Evolutionary conservation across 768 basidiomycete genomes (phyloP).

Genomic region (Clavulina sp.): DNA sequence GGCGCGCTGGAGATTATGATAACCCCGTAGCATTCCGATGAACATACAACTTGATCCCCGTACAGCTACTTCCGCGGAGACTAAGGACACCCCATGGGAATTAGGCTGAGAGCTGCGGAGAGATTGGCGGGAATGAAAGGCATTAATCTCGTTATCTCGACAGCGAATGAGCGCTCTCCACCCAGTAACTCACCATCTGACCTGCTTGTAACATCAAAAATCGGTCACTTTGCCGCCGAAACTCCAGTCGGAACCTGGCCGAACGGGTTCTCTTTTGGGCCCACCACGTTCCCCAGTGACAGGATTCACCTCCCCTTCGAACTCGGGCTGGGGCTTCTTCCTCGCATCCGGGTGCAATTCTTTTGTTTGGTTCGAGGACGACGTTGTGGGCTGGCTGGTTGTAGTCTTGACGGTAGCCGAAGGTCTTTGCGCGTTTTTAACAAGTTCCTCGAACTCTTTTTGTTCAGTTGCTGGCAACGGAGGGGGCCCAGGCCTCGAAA

Average conservation of each 20-base stretch:
- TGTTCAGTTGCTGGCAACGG: conserved; percentile 60
- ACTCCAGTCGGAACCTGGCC: conserved; percentile 79
- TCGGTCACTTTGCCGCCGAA: conserved; percentile 79
- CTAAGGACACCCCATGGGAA: no score
- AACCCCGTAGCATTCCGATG: no score
- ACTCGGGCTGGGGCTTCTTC: conserved; percentile 39
- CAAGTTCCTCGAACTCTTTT: conserved; percentile 73
- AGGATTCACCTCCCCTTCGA: conserved; percentile 69
- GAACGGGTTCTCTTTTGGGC: conserved; percentile 74
- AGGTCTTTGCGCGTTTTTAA: conserved; percentile 24
- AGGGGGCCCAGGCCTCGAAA: conserved; percentile 41
- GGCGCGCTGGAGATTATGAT: no score
- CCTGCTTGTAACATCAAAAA: no score
- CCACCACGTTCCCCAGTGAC: conserved; percentile 71
- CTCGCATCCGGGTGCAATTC: conserved; percentile 52
- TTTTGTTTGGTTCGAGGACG: no score
- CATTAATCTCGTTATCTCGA: no score
- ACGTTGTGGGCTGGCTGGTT: conserved; percentile 27
- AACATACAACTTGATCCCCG: no score
- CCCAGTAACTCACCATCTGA: no score
- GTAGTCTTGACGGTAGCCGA: conserved; percentile 20
- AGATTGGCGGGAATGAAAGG: no score
- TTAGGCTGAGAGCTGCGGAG: no score
- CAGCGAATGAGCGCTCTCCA: no score
- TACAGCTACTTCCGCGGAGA: no score